Conservation (phyloP, 2,329 filamentous ascomycete genomes). For the Pseudogymnoascus sp. region DNA sequence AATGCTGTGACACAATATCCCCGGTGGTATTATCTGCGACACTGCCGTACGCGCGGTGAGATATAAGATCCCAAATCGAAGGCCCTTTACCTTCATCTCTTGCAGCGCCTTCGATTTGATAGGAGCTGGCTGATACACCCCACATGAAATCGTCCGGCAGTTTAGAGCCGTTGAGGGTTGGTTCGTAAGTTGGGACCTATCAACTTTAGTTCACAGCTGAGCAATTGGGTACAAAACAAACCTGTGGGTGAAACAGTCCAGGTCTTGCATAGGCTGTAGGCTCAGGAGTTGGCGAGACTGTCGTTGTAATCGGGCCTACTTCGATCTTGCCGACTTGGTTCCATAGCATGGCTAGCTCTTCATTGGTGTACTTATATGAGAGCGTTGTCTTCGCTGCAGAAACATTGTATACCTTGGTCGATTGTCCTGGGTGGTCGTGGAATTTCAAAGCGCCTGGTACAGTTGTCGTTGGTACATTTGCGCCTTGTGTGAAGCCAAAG, state of each 20-base stretch:
- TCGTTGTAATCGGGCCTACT: conserved; percentile 34
- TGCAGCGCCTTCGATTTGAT: conserved; percentile 36
- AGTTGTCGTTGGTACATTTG: neutral
- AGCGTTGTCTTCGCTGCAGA: conserved; percentile 35
- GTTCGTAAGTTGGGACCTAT: conserved; percentile 19
- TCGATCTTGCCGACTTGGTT: conserved; percentile 35
- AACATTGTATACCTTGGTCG: conserved; percentile 29
- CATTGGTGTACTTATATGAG: conserved; percentile 37
- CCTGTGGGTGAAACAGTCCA: conserved; percentile 34
- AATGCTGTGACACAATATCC: conserved; percentile 33
- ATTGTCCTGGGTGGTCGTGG: conserved; percentile 13
- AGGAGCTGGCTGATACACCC: conserved; percentile 33
- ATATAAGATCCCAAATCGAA: conserved; percentile 36
- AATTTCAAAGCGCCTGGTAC: neutral
- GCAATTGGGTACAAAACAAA: conserved; percentile 26
- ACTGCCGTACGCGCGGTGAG: conserved; percentile 32
- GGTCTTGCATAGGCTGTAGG: conserved; percentile 32
- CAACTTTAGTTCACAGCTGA: neutral
- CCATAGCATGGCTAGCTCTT: conserved; percentile 37
- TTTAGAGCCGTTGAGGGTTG: conserved; percentile 23
- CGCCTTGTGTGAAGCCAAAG: neutral
- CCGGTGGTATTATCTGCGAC: conserved; percentile 34
- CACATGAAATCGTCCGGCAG: conserved; percentile 35
- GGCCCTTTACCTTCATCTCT: conserved; percentile 35
- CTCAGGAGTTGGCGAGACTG: conserved; percentile 35